A percentile compares a stretch with the other conserved stretches of the same genome.
Evolutionary conservation across 1,284 basidiomycete species (phyloP).

Genomic region (Heterobasidion occidentale): DNA sequence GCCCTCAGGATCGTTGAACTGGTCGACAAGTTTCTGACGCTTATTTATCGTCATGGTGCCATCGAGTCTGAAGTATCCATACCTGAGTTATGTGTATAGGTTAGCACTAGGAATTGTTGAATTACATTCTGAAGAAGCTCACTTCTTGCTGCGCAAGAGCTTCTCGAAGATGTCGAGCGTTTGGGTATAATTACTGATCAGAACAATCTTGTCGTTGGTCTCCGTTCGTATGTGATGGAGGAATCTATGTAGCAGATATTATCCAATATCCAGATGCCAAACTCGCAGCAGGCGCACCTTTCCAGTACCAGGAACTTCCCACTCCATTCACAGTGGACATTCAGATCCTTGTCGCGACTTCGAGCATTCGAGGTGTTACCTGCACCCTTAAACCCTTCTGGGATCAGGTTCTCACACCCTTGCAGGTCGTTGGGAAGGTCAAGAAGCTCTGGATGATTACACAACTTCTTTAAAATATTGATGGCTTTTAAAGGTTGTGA

Average conservation of each 20-base stretch:
- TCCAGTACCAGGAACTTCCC: constrained; percentile 95
- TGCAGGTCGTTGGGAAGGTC: constrained; percentile 82
- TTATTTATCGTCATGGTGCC: constrained; percentile 93
- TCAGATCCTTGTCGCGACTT: constrained; percentile 28
- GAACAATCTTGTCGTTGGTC: constrained; percentile 94
- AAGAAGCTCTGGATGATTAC: constrained; percentile 95
- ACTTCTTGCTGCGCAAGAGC: constrained; percentile 80
- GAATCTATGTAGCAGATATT: constrained; percentile 46
- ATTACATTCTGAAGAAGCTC: constrained; percentile 11
- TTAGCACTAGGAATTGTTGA: not conserved
- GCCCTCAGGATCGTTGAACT: constrained; percentile 93
- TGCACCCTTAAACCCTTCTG: constrained; percentile 71
- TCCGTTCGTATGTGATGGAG: constrained; percentile 74
- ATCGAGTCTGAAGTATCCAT: constrained; percentile 89
- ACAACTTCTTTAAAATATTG: constrained; percentile 93
- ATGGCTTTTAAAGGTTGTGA: constrained; percentile 98
- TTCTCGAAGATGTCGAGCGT: constrained; percentile 94
- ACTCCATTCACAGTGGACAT: constrained; percentile 72
- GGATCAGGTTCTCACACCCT: constrained; percentile 81
- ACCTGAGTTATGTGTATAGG: constrained; percentile 39
- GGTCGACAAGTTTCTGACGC: constrained; percentile 94
- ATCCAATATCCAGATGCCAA: not conserved
- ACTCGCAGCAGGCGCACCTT: constrained; percentile 40
- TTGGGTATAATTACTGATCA: constrained; percentile 98
- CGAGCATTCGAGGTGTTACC: constrained; percentile 28